Base-by-base conservation (phyloP, 345 rosid species). In the Murraya koenigii region DNA sequence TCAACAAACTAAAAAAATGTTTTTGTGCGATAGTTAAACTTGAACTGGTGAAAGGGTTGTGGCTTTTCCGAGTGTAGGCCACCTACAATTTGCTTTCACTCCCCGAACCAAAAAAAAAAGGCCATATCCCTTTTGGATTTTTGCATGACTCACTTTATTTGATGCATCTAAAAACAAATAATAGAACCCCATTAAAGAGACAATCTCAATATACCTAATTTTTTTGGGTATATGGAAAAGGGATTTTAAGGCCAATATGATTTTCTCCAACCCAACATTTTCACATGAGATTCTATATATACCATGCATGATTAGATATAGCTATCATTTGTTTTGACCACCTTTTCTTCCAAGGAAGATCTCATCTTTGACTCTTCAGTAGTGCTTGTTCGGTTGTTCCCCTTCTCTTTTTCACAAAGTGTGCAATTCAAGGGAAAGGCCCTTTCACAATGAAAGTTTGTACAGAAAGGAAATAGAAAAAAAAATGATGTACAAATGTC, bases 291-390 rank as follows among this genome's bases (percentile, higher is more conserved):
- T 76, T 92, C 88, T 89, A 79, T 87, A 86, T 88, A 77, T 69
- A 87, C 87, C 84, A 25, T 62, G 76, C 67, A 39, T 87, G 77
- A 92, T 89, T 86, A 78, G 80, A 71, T 75, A 62, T 75, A 74
- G 71, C 84, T 32, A 88, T 91, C 84, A 91, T 94, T 94, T 93
- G 88, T 54, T 89, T 94, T 94, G 98, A 92, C 95, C 77, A 86
- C 97, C 85, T 92, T 92, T 86, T 79, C 75, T 70, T 80, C 80
- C 56, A 47, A 77, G 52, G 71, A 82, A 85, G 77, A 86, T 84
- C 88, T 78, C 61, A 78, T 68, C 82, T 75, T 86, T 87, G 85
- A 86, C 89, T 84, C 83, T 54, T 67, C 11, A 41, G 44, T 65
- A n/a, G 41, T 30, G 60, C 69, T 7, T 67, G 69, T 65, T 65